A percentile compares a stretch with the other conserved stretches of the same genome.
Conservation (phyloP, 257 asterid species). For the Nicotiana tomentosiformis region DNA sequence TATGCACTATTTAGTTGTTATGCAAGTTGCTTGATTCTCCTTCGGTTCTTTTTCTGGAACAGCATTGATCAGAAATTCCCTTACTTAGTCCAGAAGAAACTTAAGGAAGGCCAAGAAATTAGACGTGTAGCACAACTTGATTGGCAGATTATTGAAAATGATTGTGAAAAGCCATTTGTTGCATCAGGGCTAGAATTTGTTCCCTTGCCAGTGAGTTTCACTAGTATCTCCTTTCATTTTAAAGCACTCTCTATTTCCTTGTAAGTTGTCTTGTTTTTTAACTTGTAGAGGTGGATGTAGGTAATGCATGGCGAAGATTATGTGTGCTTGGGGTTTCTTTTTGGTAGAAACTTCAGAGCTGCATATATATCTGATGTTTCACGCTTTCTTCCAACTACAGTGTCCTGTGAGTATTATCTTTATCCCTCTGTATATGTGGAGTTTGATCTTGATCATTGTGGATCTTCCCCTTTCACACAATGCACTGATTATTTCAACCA, state of each 20-base stretch:
- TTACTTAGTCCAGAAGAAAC: constrained; percentile 72
- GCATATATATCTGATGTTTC: constrained; percentile 91
- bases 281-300: constrained; percentile 33
- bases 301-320: constrained; percentile 99
- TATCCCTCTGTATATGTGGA: not conserved
- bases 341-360: constrained; percentile 70
- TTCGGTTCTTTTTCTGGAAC: constrained; percentile 26
- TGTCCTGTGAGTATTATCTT: constrained; percentile 49
- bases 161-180: constrained; percentile 59
- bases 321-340: constrained; percentile 79
- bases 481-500: not conserved
- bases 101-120: constrained; percentile 82
- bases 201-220: constrained; percentile 80
- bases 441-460: not conserved
- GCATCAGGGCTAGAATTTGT: constrained; percentile 80
- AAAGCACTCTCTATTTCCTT: constrained; percentile 14
- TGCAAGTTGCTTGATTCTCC: not conserved
- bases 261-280: constrained; percentile 9
- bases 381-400: constrained; percentile 78
- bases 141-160: constrained; percentile 75
- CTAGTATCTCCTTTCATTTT: constrained; percentile 13
- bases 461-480: not conserved
- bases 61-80: constrained; percentile 84
- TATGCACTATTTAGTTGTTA: not conserved
- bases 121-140: constrained; percentile 96